Base-by-base conservation (phyloP, 2,329 filamentous ascomycete species). In the Phaeosphaeriaceae sp. region DNA sequence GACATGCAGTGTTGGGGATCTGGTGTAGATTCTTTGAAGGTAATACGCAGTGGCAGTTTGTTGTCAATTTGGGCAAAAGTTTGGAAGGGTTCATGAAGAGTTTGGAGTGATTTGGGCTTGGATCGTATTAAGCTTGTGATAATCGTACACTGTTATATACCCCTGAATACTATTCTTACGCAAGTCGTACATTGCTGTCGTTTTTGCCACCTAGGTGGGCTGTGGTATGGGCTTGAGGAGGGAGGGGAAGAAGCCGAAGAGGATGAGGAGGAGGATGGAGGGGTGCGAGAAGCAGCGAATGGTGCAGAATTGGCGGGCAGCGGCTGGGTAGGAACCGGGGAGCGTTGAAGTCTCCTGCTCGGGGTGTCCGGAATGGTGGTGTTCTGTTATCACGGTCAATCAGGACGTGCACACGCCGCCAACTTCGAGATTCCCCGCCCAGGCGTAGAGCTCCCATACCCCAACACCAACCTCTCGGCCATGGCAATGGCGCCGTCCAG, bases 31-130 rank as follows among this genome's bases (percentile, higher is more conserved):
- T 83, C 60, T 83, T 83, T 63, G 76, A 78, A 36, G 79, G 80
- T 6, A 83, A 83, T 21, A 81, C 80, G 0, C 80, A 82, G 54
- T 83, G 81, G 81, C 77, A 76, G 0, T 81, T 83, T 52, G 81
- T 83, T 42, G 82, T 82, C 17, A 78, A 81, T 1, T 74, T 83
- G 0, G 81, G 81, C 0, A 53, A 70, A 13, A 80, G 80, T 31
- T 53, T 83, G 19, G 77, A 80, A 50, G 64, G 57, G 20, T 70
- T 63, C 33, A 67, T 56, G 33, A 57, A 54, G 45, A 57, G 48
- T 36, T 40, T 40, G 27, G 19, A 7, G 9, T 27, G 45, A 48
- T 36, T 13, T 15, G 31, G 25, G 31, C 31, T 36, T 36, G n/a
- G 7, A 36, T 36, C 11, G 25, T 27, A 4, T 9, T 27, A 4